Evolutionary conservation across 1,139 yeast genomes (phyloP).

Genomic region (Geotrichum bryndzae): DNA sequence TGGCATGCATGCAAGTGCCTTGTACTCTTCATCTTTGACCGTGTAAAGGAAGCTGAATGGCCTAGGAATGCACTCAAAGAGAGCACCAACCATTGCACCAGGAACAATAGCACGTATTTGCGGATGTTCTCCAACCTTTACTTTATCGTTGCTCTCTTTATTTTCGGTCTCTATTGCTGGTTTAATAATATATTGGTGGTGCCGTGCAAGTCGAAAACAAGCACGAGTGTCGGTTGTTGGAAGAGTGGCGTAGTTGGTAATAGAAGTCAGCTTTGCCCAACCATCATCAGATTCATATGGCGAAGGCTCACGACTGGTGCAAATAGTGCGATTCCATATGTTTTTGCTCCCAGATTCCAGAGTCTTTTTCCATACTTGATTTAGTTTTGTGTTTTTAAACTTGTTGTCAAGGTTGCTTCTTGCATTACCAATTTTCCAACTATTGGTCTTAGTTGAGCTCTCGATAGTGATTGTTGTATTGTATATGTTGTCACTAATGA

Average conservation of each 20-base stretch:
- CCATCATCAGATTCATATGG: not conserved
- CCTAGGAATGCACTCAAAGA: slow-evolving; percentile 1
- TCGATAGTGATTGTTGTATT: too few relatives aligned
- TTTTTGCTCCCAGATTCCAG: not conserved
- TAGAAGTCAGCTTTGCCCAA: not conserved
- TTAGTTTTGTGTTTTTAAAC: not conserved
- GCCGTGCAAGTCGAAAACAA: slow-evolving; percentile 10
- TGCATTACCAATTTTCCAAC: not conserved
- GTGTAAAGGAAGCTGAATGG: not conserved
- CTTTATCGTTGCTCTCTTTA: not conserved
- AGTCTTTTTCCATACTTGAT: not conserved
- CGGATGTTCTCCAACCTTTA: not conserved
- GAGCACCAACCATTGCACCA: slow-evolving; percentile 8
- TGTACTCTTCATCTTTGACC: not conserved
- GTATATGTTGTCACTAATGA: not conserved
- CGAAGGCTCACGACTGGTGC: not conserved
- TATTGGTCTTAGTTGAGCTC: not conserved
- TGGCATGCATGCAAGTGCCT: not conserved
- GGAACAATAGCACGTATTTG: not conserved
- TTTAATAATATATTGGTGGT: not conserved
- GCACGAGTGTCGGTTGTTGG: not conserved
- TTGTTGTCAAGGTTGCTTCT: not conserved
- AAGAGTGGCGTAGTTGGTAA: not conserved
- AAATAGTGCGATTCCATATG: slow-evolving; percentile 10
- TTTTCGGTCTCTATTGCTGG: too few relatives aligned